Evolutionary conservation across 176 grass and related monocot species (phyloP).

Genomic region (Oryza australiensis): DNA sequence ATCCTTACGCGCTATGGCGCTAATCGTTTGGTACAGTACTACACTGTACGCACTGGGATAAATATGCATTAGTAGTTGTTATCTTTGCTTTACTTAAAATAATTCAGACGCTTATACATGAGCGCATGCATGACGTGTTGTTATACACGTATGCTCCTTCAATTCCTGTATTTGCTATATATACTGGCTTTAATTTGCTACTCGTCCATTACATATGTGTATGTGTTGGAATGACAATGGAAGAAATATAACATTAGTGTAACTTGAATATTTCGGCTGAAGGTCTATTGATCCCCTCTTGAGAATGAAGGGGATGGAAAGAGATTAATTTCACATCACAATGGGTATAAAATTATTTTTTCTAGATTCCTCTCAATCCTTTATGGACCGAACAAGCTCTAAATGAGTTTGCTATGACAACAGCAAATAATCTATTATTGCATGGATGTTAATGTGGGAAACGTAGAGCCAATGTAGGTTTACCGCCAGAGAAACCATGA

Average conservation of each 20-base stretch:
- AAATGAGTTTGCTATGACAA: no score
- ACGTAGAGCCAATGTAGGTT: no score
- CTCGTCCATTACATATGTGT: background rate
- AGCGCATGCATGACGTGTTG: background rate
- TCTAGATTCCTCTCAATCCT: no score
- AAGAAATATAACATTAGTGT: background rate
- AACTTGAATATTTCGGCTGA: background rate
- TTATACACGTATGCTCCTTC: background rate
- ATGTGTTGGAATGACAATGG: background rate
- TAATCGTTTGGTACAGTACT: background rate
- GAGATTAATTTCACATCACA: no score
- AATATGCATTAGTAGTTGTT: background rate
- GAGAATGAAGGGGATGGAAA: no score
- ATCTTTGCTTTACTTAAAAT: conserved; percentile 1
- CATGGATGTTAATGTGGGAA: no score
- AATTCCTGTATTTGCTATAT: background rate
- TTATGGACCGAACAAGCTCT: no score
- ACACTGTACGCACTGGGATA: background rate
- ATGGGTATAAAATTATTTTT: no score
- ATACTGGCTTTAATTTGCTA: background rate
- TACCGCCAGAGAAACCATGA: no score
- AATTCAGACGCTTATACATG: background rate
- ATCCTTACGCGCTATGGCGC: background rate
- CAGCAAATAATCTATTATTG: no score
- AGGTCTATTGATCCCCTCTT: no score